These are phyloP conservation scores for Paramecium octaurelia DNA, from an alignment of 73 alveolate genomes.

Conservation along the genomic window DNA sequence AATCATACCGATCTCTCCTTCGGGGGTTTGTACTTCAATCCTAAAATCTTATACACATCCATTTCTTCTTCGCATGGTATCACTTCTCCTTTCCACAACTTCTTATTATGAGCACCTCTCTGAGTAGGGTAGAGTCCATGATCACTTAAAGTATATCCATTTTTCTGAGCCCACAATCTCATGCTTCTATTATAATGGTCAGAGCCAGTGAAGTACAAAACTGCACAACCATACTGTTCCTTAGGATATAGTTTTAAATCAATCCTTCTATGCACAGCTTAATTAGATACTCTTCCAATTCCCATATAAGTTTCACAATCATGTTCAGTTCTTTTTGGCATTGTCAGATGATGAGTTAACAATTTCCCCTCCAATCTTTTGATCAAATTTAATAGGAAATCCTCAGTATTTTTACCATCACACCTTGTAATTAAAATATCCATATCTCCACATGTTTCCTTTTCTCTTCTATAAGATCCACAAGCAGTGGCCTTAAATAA, in stretches of 20 bases:
- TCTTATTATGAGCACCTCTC: conserved; percentile 51
- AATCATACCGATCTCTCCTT: conserved; percentile 88
- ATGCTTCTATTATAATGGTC: conserved; percentile 90
- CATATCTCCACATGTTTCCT: conserved; percentile 92
- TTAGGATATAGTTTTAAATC: conserved; percentile 91
- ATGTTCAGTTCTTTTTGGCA: conserved; percentile 63
- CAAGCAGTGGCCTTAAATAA: conserved; percentile 76
- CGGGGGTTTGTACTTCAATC: conserved; percentile 80
- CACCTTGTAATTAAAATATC: conserved; percentile 88
- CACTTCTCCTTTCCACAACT: conserved; percentile 66
- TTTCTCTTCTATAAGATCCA: conserved; percentile 95
- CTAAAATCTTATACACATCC: conserved; percentile 81
- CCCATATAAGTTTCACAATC: conserved; percentile 89
- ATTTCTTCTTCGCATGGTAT: conserved; percentile 83
- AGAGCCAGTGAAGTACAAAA: conserved; percentile 93
- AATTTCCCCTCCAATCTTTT: conserved; percentile 72
- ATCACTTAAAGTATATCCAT: conserved; percentile 86
- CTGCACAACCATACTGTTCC: conserved; percentile 84
- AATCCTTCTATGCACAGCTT: conserved; percentile 79
- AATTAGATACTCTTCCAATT: conserved; percentile 68
- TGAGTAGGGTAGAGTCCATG: conserved; percentile 79
- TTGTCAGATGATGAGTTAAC: conserved; percentile 75
- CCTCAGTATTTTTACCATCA: conserved; percentile 73
- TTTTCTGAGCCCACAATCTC: conserved; percentile 85
- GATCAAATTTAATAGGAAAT: conserved; percentile 78